phyloP scores from a whole-genome alignment of 495 filamentous ascomycete species.

The Jackrogersella multiformis region DNA sequence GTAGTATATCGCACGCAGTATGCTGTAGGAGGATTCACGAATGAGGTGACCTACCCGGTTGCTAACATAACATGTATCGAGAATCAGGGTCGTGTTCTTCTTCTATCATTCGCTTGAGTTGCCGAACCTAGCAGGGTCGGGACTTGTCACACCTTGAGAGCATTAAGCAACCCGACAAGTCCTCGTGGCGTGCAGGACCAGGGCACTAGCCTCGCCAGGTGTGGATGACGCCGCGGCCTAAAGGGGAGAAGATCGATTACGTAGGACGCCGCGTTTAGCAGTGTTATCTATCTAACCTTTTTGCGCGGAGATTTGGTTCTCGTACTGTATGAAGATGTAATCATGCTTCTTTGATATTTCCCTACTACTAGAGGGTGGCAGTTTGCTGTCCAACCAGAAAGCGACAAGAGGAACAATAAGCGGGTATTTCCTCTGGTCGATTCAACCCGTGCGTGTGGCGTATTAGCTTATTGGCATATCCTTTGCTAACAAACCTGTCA shows the following conservation, averaged over 20 bases:
- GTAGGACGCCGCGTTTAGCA: slow-evolving; percentile 33
- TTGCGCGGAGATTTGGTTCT: slow-evolving; percentile 10
- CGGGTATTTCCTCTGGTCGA: slow-evolving; percentile 4
- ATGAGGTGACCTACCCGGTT: slow-evolving; percentile 25
- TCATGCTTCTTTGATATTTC: slow-evolving; percentile 26
- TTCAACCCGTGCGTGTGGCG: neutral
- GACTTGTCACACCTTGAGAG: slow-evolving; percentile 26
- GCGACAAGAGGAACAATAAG: neutral
- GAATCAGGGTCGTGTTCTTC: slow-evolving; percentile 25
- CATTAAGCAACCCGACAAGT: slow-evolving; percentile 35
- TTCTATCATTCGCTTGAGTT: slow-evolving; percentile 24
- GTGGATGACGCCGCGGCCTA: slow-evolving; percentile 29
- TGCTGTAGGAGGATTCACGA: slow-evolving; percentile 18
- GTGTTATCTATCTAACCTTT: slow-evolving; percentile 24
- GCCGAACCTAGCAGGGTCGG: slow-evolving; percentile 19
- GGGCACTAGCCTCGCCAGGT: slow-evolving; percentile 37
- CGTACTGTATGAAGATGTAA: slow-evolving; percentile 38
- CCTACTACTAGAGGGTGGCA: slow-evolving; percentile 13
- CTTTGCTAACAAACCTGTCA: slow-evolving; percentile 6
- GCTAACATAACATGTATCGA: slow-evolving; percentile 20
- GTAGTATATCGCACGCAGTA: too few species aligned
- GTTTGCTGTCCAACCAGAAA: neutral
- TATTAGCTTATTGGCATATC: neutral
- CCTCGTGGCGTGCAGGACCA: slow-evolving; percentile 29
- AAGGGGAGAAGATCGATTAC: slow-evolving; percentile 34